phyloP scores from a whole-genome alignment of 1,139 yeast species.

The Starmera stellimalicola region DNA sequence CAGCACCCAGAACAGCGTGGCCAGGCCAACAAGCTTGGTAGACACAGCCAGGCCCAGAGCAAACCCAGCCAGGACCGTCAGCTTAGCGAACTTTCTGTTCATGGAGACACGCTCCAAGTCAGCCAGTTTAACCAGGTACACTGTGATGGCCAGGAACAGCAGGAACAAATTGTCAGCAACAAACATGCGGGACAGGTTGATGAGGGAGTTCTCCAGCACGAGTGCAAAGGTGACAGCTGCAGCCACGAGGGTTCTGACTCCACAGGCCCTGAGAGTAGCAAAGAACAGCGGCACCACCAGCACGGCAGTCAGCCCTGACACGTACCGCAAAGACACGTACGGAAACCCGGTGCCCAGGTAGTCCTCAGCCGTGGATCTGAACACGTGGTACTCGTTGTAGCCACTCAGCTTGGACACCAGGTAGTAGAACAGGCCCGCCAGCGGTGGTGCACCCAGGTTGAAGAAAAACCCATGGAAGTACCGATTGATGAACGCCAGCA shows the following conservation, averaged over 20 bases:
- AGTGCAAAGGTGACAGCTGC: slow-evolving; percentile 36
- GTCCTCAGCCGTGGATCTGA: slow-evolving; percentile 9
- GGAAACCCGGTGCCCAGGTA: slow-evolving; percentile 12
- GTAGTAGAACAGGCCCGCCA: slow-evolving; percentile 40
- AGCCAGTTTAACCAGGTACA: slow-evolving; percentile 37
- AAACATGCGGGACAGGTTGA: slow-evolving; percentile 40
- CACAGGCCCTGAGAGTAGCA: slow-evolving; percentile 37
- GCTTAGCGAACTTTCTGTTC: neutral
- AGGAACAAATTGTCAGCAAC: slow-evolving; percentile 44
- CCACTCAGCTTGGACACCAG: slow-evolving; percentile 31
- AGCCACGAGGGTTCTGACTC: slow-evolving; percentile 34
- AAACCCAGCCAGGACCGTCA: slow-evolving; percentile 31
- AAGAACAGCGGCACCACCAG: slow-evolving; percentile 37
- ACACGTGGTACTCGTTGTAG: slow-evolving; percentile 31
- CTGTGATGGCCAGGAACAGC: slow-evolving; percentile 33
- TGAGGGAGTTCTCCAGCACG: slow-evolving; percentile 44
- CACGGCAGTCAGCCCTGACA: slow-evolving; percentile 46
- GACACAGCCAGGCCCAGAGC: slow-evolving; percentile 44
- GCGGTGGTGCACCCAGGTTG: slow-evolving; percentile 56
- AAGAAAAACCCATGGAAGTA: slow-evolving; percentile 56
- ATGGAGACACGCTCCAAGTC: slow-evolving; percentile 21
- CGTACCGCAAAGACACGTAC: slow-evolving; percentile 32
- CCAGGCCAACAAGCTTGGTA: slow-evolving; percentile 45
- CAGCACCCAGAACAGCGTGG: slow-evolving; percentile 43
- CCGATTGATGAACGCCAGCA: slow-evolving; percentile 58